Base-by-base conservation (phyloP, 176 grass and related monocot species). In the Guadua angustifolia region DNA sequence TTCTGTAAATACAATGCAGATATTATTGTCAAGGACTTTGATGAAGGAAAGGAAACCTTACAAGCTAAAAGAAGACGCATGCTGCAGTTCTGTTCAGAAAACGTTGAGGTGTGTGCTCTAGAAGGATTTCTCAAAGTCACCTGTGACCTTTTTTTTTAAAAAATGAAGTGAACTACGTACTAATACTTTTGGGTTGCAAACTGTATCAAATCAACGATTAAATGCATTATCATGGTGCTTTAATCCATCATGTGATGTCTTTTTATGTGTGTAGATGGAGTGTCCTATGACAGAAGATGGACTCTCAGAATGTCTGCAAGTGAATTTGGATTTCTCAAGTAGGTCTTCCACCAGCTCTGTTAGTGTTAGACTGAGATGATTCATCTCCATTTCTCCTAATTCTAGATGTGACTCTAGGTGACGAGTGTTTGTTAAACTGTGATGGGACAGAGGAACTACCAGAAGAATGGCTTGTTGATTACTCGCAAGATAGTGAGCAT, bases 71-170 rank as follows among this genome's bases (percentile, higher is more conserved):
- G 96, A 65, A 92, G 93, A 70, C 93, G 96, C 53, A 95, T 92
- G 88, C 86, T 99, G 43, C 96, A 94, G 75, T 99, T 99, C 74
- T 92, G 89, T 88, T 82, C 92, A 69, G 89, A 95, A 68, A 93
- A 45, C 71, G 76, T 69, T 60, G 86, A 92, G 93, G 83, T 90
- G 72, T 9, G 39, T 65, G 19, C 74, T 87, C 42, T 86, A 11
- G 15, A 61, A 68, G 19, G 53, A 58, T 77, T 36, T 36, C 42
- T 55, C 16, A 1, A 74, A 16, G 11, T 85, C 25, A 32, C 39
- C 17, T 26, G 11, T 85, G 19, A 32, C 39, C 13, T 26, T 63
- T 79, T 26, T 63, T 79, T 26, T 35, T 66, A 22, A 53, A 60
- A 79, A 22, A 55, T 59, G 70, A 40, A 86, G 35, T 85, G 68